Evolutionary conservation across 202 grass and related monocot genomes (phyloP).

Genomic region (Zizania palustris): DNA sequence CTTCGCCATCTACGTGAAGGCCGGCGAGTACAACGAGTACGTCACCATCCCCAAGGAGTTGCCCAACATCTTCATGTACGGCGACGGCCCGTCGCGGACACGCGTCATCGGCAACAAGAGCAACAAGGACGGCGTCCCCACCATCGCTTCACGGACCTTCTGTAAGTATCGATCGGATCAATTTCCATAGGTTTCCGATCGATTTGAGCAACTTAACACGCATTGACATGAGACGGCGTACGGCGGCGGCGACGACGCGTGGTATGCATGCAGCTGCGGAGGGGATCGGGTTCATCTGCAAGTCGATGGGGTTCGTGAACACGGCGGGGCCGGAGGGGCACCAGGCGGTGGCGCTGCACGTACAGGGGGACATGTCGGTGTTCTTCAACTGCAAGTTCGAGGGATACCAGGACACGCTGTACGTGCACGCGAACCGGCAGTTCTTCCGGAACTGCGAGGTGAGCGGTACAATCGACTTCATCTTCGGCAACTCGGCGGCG

Average conservation of each 20-base stretch:
- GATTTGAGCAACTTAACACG: background rate
- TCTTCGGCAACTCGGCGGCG: conserved; percentile 79
- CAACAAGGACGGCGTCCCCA: conserved; percentile 47
- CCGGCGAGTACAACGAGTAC: conserved; percentile 69
- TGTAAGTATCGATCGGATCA: conserved; percentile 31
- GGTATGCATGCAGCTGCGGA: conserved; percentile 47
- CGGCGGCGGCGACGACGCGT: background rate
- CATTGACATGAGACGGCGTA: background rate
- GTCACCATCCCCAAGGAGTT: conserved; percentile 44
- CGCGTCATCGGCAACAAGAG: conserved; percentile 56
- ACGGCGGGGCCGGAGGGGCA: conserved; percentile 53
- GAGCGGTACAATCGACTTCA: conserved; percentile 72
- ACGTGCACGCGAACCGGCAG: conserved; percentile 55
- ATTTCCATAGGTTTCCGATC: background rate
- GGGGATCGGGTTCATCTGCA: conserved; percentile 62
- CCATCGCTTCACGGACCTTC: conserved; percentile 58
- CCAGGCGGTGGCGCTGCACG: conserved; percentile 78
- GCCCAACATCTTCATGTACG: conserved; percentile 76
- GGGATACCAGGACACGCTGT: conserved; percentile 76
- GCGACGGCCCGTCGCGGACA: conserved; percentile 51
- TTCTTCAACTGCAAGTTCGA: conserved; percentile 78
- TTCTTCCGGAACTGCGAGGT: conserved; percentile 79
- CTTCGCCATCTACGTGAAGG: conserved; percentile 86
- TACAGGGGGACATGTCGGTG: conserved; percentile 51
- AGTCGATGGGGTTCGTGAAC: conserved; percentile 74